These are phyloP conservation scores for Magnusiomyces ingens DNA, from an alignment of 1,139 yeast genomes.

Conservation along the genomic window DNA sequence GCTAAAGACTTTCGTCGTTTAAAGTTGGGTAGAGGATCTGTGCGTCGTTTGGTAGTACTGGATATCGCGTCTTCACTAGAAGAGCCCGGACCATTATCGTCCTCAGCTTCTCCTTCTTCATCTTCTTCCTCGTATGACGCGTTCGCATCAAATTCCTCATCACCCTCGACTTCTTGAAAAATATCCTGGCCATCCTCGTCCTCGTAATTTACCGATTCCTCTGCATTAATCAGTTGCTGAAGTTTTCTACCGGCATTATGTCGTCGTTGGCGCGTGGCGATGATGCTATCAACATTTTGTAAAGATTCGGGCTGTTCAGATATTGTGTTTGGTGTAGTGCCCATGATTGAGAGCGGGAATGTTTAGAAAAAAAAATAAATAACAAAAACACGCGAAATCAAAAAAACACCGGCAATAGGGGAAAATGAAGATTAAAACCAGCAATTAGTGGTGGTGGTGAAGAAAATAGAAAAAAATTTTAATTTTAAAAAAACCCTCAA, in stretches of 20 bases:
- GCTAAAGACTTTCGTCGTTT: constrained; percentile 14
- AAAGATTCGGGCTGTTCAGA: neutral
- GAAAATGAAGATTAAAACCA: no score
- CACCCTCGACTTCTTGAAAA: constrained; percentile 81
- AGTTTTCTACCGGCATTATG: constrained; percentile 88
- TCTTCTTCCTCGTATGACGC: constrained; percentile 25
- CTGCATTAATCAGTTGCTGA: constrained; percentile 65
- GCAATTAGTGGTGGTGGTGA: neutral
- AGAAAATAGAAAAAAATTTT: neutral
- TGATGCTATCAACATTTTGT: constrained; percentile 14
- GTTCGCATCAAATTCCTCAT: constrained; percentile 59
- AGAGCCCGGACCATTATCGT: constrained; percentile 2
- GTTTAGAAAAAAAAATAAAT: constrained; percentile 11
- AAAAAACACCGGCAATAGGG: neutral
- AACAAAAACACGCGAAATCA: neutral
- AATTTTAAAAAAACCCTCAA: no score
- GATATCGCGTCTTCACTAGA: neutral
- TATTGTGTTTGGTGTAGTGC: neutral
- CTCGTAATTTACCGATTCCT: constrained; percentile 42
- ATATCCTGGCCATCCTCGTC: constrained; percentile 68
- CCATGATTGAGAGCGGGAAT: constrained; percentile 11
- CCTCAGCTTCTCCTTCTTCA: constrained; percentile 18
- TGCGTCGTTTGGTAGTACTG: constrained; percentile 3
- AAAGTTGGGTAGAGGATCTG: neutral
- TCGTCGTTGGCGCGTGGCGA: constrained; percentile 69